Conservation (phyloP, 1,284 basidiomycete species). For the Pyrrhoderma lamaoense region DNA sequence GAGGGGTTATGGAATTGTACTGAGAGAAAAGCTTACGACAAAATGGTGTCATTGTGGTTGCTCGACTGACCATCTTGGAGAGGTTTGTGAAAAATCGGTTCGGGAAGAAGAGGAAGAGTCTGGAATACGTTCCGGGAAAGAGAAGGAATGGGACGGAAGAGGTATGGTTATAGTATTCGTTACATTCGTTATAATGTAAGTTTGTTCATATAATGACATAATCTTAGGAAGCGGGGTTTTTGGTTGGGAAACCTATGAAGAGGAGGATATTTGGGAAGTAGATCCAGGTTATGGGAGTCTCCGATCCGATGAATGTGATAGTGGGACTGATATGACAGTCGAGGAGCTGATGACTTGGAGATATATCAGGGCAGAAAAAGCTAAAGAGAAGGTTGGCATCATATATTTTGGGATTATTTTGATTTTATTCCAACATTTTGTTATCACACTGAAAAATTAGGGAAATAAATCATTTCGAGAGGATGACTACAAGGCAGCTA, state of each 20-base stretch:
- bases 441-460: too few relatives aligned
- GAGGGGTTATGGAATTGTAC: conserved; percentile 56
- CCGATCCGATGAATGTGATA: conserved; percentile 43
- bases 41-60: conserved; percentile 75
- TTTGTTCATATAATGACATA: not conserved
- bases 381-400: conserved; percentile 51
- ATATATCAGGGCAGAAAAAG: conserved; percentile 55
- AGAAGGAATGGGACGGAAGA: conserved; percentile 63
- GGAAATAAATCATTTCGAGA: conserved; percentile 58
- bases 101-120: conserved; percentile 55
- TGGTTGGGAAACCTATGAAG: conserved; percentile 62
- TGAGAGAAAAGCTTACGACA: conserved; percentile 57
- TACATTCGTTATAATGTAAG: not conserved
- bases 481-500: conserved; percentile 46
- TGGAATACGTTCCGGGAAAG: conserved; percentile 49
- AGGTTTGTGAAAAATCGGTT: conserved; percentile 64
- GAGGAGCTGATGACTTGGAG: conserved; percentile 64
- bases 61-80: conserved; percentile 64
- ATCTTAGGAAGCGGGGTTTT: conserved; percentile 50
- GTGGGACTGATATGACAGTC: conserved; percentile 50
- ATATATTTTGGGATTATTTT: conserved; percentile 6
- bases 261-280: conserved; percentile 66
- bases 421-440: conserved; percentile 7
- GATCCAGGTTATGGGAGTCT: conserved; percentile 52
- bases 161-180: conserved; percentile 28